phyloP scores from a whole-genome alignment of 768 basidiomycete genomes.

The Trichaptum fuscoviolaceum region DNA sequence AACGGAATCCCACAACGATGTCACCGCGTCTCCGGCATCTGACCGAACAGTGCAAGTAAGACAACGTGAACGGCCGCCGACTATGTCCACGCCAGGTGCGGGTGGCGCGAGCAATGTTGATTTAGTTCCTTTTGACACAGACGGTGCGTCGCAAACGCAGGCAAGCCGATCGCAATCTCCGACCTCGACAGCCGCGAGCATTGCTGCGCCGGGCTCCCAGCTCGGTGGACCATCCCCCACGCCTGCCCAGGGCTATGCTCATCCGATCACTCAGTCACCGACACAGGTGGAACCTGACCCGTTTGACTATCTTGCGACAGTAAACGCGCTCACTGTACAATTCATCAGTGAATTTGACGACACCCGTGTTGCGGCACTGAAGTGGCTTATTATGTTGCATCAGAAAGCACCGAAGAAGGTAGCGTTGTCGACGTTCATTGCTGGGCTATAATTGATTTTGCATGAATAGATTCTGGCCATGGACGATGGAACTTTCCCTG shows the following conservation, averaged over 20 bases:
- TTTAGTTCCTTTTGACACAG: conserved; percentile 14
- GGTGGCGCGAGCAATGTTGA: background rate
- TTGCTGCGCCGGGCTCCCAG: conserved; percentile 20
- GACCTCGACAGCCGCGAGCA: conserved; percentile 34
- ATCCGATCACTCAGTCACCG: conserved; percentile 16
- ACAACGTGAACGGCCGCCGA: background rate
- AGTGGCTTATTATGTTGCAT: conserved; percentile 98
- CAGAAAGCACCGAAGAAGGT: conserved; percentile 97
- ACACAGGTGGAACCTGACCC: conserved; percentile 54
- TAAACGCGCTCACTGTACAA: conserved; percentile 88
- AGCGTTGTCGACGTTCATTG: conserved; percentile 4
- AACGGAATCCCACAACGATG: background rate
- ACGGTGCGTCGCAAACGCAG: conserved; percentile 17
- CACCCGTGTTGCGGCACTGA: conserved; percentile 89
- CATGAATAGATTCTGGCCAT: conserved; percentile 76
- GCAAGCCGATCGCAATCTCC: conserved; percentile 62
- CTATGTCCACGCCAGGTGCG: background rate
- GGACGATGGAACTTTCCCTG: conserved; percentile 97
- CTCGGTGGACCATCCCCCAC: conserved; percentile 19
- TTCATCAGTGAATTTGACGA: conserved; percentile 97
- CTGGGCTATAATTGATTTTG: conserved; percentile 4
- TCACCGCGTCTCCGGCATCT: conserved; percentile 1
- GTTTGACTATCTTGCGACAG: conserved; percentile 90
- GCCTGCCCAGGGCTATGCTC: conserved; percentile 11
- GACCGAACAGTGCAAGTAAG: background rate